Base-by-base conservation (phyloP, 768 basidiomycete genomes). In the Phanerochaete sordida region DNA sequence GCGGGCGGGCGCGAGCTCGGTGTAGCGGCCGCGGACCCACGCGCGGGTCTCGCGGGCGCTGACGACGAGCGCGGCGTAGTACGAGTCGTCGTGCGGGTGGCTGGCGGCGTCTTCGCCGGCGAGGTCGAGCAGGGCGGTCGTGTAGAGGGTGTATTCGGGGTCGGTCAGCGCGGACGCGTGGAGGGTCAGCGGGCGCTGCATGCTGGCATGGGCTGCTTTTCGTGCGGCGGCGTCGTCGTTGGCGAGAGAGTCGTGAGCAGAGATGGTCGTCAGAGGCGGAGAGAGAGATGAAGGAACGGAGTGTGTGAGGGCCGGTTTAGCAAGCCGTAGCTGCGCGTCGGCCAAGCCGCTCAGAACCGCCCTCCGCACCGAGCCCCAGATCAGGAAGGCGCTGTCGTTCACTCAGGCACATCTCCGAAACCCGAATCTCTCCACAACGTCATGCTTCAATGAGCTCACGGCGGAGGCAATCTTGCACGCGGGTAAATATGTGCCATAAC, bases 151-250 rank as follows among this genome's bases (percentile, higher is more conserved):
- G 70, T 91, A 92, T 70, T 92, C 90, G 19, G 77, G 74, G 70
- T 91, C 83, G 65, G 80, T 90, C 61, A 92, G 84, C 0, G 90
- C 90, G 35, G 91, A 91, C 21, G 84, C 77, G 64, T 93, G 90
- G 6, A 92, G 80, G 23, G 75, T 79, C 26, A 91, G 79, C 45
- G 80, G 83, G 53, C 90, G 81, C n/a, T n/a, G n/a, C 53, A 54
- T 54, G 31, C 13, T 35, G 35, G 35, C 35, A 30, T 26, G 24
- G 26, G 48, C 4, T 43, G 39, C 8, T 19, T 43, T 9, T 43
- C 39, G 39, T 11, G 4, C 19, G 48, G 1, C 11, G 48, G 15
- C 46, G 48, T 49, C 28, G 48, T 49, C 48, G 48, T 49, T 28
- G 48, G 9, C 48, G 26, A 15, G 11, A 12, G 48, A 11, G 24